Evolutionary conservation across 2,329 filamentous ascomycete genomes (phyloP), one percentile per base, ranked within the genome.

Genomic region (Whalleya microplaca): DNA sequence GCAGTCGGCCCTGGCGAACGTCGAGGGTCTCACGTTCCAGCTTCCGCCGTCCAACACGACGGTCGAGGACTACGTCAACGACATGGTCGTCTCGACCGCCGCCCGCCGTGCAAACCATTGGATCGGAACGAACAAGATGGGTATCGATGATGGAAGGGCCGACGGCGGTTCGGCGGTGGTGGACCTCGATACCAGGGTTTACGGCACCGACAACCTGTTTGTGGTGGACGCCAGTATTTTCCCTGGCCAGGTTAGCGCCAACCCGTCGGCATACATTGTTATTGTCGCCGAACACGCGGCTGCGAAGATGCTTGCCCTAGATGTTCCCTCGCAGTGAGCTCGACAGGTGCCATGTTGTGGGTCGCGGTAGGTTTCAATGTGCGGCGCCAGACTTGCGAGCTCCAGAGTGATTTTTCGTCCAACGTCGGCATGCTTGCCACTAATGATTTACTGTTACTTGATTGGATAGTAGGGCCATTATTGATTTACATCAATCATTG

Each of bases 171-270:
- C 76, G 6, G 76, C 84, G 1, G 86, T 89, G 2, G 86, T 89
- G 1, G 86, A 89, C 63, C 69, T 78, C 10, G 76, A 89, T 71
- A 82, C 84, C 54, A 84, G 82, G 72, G 84, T 89, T 5, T 89
- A 84, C 65, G 86, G 86, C 40, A 89, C 83, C 0, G 84, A 88
- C 65, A 89, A 89, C 72, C 75, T 89, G 44, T 88, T 86, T 65
- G 82, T 89, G 14, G 84, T 90, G 3, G 87, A 90, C 65, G 87
- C 83, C 0, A 83, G 82, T 58, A 86, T 90, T 66, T 88, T 89
- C 74, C 87, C 88, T 0, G 87, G 88, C 60, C 83, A 89, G 63
- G 80, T 86, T 2, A 86, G 85, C 0, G 84, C 86, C 18, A 91
- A 91, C 72, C 88, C 88, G 0, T 72, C 73, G n/a, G 65, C 73